Evolutionary conservation across 371 early-diverging fungal genomes (phyloP).

Genomic region (Thermomucor indicae-seudaticae): DNA sequence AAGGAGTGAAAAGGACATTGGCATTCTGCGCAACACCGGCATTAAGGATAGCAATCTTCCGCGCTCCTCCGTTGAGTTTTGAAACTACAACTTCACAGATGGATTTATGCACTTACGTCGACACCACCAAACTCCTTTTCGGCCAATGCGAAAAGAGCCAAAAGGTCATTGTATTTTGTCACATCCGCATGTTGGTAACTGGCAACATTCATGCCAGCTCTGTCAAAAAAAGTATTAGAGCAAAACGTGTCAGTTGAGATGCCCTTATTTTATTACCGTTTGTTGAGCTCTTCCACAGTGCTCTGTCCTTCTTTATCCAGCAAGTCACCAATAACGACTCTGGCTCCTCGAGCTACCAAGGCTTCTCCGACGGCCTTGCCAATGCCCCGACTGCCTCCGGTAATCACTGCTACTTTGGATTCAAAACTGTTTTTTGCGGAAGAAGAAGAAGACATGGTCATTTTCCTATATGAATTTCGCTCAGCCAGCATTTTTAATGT

Average conservation of each 20-base stretch:
- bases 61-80: not conserved
- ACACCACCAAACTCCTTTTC: conserved; percentile 43
- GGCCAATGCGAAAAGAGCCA: conserved; percentile 40
- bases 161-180: conserved; percentile 32
- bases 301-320: conserved; percentile 36
- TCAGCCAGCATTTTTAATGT: too few relatives aligned
- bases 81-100: not conserved
- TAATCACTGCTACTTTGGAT: conserved; percentile 63
- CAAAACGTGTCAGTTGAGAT: not conserved
- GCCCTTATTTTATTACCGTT: conserved; percentile 9
- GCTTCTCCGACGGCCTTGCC: conserved; percentile 54
- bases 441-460: too few relatives aligned
- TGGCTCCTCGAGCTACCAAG: conserved; percentile 48
- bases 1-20: not conserved
- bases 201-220: conserved; percentile 16
- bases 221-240: not conserved
- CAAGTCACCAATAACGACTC: conserved; percentile 63
- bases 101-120: conserved; percentile 2
- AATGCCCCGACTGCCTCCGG: conserved; percentile 62
- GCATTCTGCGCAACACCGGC: conserved; percentile 1
- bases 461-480: too few relatives aligned
- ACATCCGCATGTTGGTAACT: conserved; percentile 57
- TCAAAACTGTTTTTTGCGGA: conserved; percentile 2
- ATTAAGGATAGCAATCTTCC: conserved; percentile 8
- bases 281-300: conserved; percentile 33